Conservation (phyloP, 163 green algal genomes). For the Trebouxiophyceae sp. region DNA sequence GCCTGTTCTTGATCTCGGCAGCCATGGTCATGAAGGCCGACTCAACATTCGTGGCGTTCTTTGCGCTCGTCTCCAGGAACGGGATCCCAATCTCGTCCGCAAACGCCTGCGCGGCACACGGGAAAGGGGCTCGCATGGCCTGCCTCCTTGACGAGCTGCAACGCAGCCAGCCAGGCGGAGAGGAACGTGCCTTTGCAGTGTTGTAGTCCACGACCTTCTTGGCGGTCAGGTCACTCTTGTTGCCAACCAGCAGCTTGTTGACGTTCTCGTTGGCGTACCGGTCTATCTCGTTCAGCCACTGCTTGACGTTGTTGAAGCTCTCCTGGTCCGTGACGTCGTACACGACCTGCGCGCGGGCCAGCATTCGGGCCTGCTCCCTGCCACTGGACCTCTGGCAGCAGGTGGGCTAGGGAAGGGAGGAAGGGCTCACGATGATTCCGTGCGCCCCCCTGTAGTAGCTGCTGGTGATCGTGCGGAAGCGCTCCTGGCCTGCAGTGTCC, state of each 20-base stretch:
- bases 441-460: constrained; percentile 42
- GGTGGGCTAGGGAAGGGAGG: too few relatives aligned
- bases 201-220: constrained; percentile 95
- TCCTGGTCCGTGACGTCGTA: constrained; percentile 99
- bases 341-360: constrained; percentile 61
- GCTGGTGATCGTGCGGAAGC: constrained; percentile 93
- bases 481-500: constrained; percentile 79
- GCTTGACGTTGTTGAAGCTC: constrained; percentile 98
- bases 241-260: constrained; percentile 99
- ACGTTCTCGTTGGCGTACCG: constrained; percentile 98
- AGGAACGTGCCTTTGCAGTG: constrained; percentile 74
- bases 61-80: constrained; percentile 98
- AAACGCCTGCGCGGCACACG: constrained; percentile 64
- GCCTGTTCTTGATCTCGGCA: constrained; percentile 95
- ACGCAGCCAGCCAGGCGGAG: not conserved
- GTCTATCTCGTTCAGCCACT: constrained; percentile 99
- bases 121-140: not conserved
- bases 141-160: not conserved
- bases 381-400: too few relatives aligned
- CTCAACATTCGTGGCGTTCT: constrained; percentile 98
- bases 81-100: constrained; percentile 98
- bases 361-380: not conserved
- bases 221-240: constrained; percentile 92
- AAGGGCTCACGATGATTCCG: constrained; percentile 15
- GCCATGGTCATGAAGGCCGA: constrained; percentile 99